Conservation (phyloP, 1,284 basidiomycete genomes). For the Leccinum pachyderme region DNA sequence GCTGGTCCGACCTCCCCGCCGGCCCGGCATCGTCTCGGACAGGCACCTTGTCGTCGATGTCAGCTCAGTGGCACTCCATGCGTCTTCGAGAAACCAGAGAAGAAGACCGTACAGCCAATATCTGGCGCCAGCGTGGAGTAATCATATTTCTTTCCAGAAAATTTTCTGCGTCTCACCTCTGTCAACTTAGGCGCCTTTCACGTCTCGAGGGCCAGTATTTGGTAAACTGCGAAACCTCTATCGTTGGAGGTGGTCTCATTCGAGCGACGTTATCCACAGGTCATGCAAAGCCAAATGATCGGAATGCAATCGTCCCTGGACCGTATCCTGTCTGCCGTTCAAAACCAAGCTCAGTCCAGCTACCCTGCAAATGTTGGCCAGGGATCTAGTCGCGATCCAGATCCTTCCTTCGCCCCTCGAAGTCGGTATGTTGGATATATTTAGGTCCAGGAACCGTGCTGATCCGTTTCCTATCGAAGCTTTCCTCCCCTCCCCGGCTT, state of each 20-base stretch:
- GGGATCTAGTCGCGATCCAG: slow-evolving; percentile 23
- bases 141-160: slow-evolving; percentile 10
- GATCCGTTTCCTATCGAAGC: slow-evolving; percentile 18
- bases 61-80: slow-evolving; percentile 80
- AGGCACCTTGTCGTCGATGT: slow-evolving; percentile 90
- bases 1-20: slow-evolving; percentile 61
- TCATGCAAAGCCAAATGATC: slow-evolving; percentile 89
- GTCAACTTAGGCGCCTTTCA: slow-evolving; percentile 61
- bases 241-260: slow-evolving; percentile 52
- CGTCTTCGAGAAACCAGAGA: slow-evolving; percentile 91
- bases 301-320: slow-evolving; percentile 85
- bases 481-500: slow-evolving; percentile 89
- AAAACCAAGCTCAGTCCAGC: slow-evolving; percentile 45
- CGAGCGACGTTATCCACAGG: slow-evolving; percentile 35
- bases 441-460: slow-evolving; percentile 2
- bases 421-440: slow-evolving; percentile 36
- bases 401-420: slow-evolving; percentile 25
- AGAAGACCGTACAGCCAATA: slow-evolving; percentile 63
- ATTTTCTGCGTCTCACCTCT: slow-evolving; percentile 17
- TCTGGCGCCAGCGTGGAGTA: slow-evolving; percentile 72
- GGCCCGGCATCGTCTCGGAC: slow-evolving; percentile 50
- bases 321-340: slow-evolving; percentile 70
- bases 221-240: slow-evolving; percentile 38
- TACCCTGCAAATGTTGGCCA: slow-evolving; percentile 23
- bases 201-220: slow-evolving; percentile 82